These are phyloP conservation scores for Tritrichomonas musculus DNA, from an alignment of 208 protist species.

Conservation along the genomic window DNA sequence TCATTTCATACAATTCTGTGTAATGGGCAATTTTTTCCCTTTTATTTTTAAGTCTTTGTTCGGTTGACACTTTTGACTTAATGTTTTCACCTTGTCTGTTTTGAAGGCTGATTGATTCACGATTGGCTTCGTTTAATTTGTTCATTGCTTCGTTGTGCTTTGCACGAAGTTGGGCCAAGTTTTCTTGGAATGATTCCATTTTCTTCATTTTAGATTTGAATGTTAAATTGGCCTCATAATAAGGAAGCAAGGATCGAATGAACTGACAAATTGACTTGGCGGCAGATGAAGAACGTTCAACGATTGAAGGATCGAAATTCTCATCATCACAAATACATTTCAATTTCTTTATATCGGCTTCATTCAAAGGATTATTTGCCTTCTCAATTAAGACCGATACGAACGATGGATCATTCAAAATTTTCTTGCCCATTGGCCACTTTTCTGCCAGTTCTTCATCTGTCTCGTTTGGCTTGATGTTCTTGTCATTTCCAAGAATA, in stretches of 20 bases:
- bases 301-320: not conserved
- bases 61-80: not conserved
- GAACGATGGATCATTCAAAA: not conserved
- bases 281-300: slow-evolving; percentile 9
- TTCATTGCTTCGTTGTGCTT: not conserved
- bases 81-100: not conserved
- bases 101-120: not conserved
- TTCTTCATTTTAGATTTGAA: not conserved
- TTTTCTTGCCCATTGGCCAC: not conserved
- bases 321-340: not conserved
- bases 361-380: not conserved
- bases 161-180: not conserved
- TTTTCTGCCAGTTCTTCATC: not conserved
- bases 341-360: not conserved
- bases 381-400: not conserved
- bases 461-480: not conserved
- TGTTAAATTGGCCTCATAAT: not conserved
- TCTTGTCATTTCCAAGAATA: not conserved
- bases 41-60: not conserved
- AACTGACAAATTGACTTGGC: not conserved
- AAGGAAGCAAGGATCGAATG: not conserved
- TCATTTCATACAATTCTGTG: not conserved
- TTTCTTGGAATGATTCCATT: not conserved
- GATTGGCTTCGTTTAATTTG: not conserved
- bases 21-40: not conserved